Base-by-base conservation (phyloP, 352 stramenopile species). In the Thalassiosira sp. region DNA sequence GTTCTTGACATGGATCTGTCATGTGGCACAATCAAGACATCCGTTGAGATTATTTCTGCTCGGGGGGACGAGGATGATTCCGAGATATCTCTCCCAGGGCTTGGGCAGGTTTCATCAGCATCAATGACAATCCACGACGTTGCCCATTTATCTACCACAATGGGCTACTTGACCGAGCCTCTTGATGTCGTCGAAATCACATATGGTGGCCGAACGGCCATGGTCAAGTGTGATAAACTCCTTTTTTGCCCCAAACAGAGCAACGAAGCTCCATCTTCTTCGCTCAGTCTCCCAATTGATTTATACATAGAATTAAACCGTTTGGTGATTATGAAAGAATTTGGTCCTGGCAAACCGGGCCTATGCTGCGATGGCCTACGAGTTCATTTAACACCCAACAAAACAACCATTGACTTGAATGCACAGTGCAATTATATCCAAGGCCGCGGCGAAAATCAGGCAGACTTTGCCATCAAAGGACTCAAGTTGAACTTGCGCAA, bases 61-160 rank as follows among this genome's bases (percentile, higher is more conserved):
- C 25, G n/a, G 6, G 16, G 42, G n/a, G 42, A 51, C 25, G n/a
- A 1, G 25, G 10, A 51, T 51, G 16, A 25, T 22, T 51, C 42
- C 25, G 42, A n/a, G 35, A 5, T 45, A 45, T 45, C n/a, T 25
- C 13, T 51, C 15, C 15, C 42, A 25, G 42, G 42, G n/a, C 25
- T 51, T 25, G 42, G 42, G 42, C 42, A 25, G 13, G 1, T 51
- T 25, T 51, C 42, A 13, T 51, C 42, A 3, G 13, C n/a, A 51
- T 51, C 42, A 51, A 25, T 51, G 15, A 51, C 42, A 51, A 51
- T 51, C 13, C 42, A 51, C 25, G 42, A 51, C 10, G 16, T 51
- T 16, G 25, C n/a, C 2, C 2, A 51, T 5, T 5, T 51, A 5
- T 51, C 42, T 51, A 25, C n/a, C 25, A 5, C n/a, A 25, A 16